A percentile compares a stretch with the other conserved stretches of the same genome.
These are phyloP conservation scores for Penstemon barbatus DNA, from an alignment of 257 asterid species.

Conservation along the genomic window DNA sequence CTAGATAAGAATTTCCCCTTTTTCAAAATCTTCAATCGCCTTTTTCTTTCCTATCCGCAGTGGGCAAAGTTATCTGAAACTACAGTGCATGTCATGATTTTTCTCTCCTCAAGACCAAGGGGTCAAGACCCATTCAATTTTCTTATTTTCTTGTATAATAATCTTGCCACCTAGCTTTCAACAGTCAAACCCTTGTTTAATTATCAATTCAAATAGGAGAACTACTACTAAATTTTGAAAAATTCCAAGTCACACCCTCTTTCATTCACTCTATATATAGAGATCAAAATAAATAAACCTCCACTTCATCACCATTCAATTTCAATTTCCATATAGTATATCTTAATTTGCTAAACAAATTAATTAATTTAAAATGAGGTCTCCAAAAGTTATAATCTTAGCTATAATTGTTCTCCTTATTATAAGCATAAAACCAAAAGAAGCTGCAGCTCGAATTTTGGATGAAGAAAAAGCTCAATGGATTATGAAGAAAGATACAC, in stretches of 20 bases:
- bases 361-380: constrained; percentile 14
- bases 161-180: constrained; percentile 23
- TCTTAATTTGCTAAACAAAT: background rate
- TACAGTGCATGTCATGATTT: too few species aligned
- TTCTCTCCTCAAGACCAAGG: too few species aligned
- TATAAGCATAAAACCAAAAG: constrained; percentile 19
- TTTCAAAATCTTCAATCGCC: too few species aligned
- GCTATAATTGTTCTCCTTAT: constrained; percentile 10
- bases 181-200: constrained; percentile 25
- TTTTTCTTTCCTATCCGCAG: too few species aligned
- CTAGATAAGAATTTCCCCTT: too few species aligned
- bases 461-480: constrained; percentile 39
- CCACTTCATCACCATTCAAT: background rate
- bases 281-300: background rate
- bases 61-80: too few species aligned
- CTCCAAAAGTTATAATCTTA: constrained; percentile 16
- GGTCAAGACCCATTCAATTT: constrained; percentile 33
- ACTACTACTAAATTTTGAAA: background rate
- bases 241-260: constrained; percentile 25
- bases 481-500: constrained; percentile 26
- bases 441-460: constrained; percentile 44
- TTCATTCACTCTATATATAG: constrained; percentile 20
- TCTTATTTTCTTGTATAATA: background rate
- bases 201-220: background rate
- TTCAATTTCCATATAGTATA: background rate